Conservation (phyloP, 805 yeast genomes). For the Brettanomyces bruxellensis region DNA sequence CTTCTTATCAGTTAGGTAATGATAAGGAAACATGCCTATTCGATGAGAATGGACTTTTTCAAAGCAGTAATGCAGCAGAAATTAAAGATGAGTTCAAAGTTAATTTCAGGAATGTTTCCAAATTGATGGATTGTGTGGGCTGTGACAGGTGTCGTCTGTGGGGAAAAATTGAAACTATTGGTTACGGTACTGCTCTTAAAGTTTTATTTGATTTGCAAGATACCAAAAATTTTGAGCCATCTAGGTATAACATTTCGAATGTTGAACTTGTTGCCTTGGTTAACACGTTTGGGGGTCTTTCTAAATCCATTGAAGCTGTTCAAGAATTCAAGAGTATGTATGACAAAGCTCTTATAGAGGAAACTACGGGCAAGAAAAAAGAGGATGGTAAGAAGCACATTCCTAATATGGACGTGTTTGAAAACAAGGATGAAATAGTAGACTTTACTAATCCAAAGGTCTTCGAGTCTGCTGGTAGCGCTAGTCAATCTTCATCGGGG, state of each 20-base stretch:
- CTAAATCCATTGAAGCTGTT: slow-evolving; percentile 73
- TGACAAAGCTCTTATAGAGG: slow-evolving; percentile 25
- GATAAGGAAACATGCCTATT: slow-evolving; percentile 24
- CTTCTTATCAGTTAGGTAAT: slow-evolving; percentile 18
- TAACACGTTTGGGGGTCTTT: slow-evolving; percentile 87
- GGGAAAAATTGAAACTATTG: slow-evolving; percentile 97
- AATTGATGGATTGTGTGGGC: slow-evolving; percentile 96
- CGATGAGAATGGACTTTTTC: slow-evolving; percentile 38
- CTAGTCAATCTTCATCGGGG: slow-evolving; percentile 11
- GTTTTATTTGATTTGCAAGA: slow-evolving; percentile 67
- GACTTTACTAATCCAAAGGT: slow-evolving; percentile 2
- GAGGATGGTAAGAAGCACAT: background rate
- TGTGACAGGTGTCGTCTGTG: slow-evolving; percentile 96
- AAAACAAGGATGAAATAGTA: background rate
- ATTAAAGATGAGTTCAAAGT: slow-evolving; percentile 80
- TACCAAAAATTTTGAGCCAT: slow-evolving; percentile 26
- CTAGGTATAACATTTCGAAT: slow-evolving; percentile 38
- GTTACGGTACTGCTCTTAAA: slow-evolving; percentile 94
- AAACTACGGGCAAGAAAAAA: slow-evolving; percentile 6
- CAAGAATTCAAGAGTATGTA: slow-evolving; percentile 59
- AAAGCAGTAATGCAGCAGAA: slow-evolving; percentile 35
- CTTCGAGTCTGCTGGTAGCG: background rate
- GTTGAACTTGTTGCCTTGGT: slow-evolving; percentile 84
- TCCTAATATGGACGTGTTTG: background rate
- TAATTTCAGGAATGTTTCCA: slow-evolving; percentile 82